phyloP scores from a whole-genome alignment of 495 filamentous ascomycete species.

The Ramalina intermedia region DNA sequence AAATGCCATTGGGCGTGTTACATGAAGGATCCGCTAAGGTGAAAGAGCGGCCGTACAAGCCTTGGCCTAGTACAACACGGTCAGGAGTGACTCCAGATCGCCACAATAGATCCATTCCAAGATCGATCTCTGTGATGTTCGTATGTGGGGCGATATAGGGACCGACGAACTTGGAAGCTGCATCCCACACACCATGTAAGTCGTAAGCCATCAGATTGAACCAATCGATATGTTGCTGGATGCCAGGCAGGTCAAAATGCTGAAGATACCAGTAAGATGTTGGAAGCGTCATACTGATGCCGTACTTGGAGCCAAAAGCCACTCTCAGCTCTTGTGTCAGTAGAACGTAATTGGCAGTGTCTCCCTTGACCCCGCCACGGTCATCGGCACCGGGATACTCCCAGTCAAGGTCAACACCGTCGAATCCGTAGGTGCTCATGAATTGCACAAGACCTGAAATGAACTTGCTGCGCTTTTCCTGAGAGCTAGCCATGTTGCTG shows the following conservation, averaged over 20 bases:
- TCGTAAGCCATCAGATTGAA: slow-evolving; percentile 46
- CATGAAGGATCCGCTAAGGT: slow-evolving; percentile 16
- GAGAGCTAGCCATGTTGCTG: slow-evolving; percentile 20
- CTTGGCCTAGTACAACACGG: slow-evolving; percentile 34
- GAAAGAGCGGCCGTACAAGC: slow-evolving; percentile 36
- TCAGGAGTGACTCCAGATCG: slow-evolving; percentile 27
- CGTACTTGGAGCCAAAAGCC: slow-evolving; percentile 19
- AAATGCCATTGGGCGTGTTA: slow-evolving; percentile 15
- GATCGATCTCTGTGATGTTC: slow-evolving; percentile 44
- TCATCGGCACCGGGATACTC: slow-evolving; percentile 14
- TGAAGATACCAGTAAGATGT: slow-evolving; percentile 39
- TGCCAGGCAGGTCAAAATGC: slow-evolving; percentile 28
- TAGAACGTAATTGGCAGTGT: slow-evolving; percentile 17
- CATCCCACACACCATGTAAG: slow-evolving; percentile 23
- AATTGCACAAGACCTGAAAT: slow-evolving; percentile 27
- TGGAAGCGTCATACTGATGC: slow-evolving; percentile 29
- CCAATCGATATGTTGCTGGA: slow-evolving; percentile 29
- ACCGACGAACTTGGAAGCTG: slow-evolving; percentile 3
- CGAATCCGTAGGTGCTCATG: slow-evolving; percentile 29
- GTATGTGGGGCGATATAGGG: slow-evolving; percentile 26
- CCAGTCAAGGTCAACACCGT: slow-evolving; percentile 35
- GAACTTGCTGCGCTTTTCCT: slow-evolving; percentile 26
- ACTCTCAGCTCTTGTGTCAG: slow-evolving; percentile 12
- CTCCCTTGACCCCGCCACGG: slow-evolving; percentile 14
- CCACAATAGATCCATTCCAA: slow-evolving; percentile 33